Conservation (phyloP, 208 protist species). For the Crithidia thermophila region DNA sequence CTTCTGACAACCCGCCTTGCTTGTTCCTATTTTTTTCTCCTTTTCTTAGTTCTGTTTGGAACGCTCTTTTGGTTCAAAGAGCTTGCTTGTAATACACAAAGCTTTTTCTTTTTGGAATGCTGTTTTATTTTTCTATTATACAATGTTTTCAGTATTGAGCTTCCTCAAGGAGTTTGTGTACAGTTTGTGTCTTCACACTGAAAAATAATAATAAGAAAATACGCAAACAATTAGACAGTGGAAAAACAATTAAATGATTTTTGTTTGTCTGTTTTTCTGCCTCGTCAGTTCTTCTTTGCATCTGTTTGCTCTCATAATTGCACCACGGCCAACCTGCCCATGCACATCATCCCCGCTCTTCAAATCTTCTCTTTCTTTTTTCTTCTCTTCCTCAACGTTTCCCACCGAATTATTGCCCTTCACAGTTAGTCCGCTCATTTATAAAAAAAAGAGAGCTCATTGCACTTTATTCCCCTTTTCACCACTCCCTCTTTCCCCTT, state of each 20-base stretch:
- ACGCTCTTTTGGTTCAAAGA: background rate
- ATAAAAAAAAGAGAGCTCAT: background rate
- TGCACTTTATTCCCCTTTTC: background rate
- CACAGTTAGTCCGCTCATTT: background rate
- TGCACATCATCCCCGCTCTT: no score
- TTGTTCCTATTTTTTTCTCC: background rate
- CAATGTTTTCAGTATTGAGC: no score
- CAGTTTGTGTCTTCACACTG: no score
- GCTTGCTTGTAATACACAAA: background rate
- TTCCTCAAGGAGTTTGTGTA: no score
- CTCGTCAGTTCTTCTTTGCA: no score
- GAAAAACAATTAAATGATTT: no score
- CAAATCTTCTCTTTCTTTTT: constrained; percentile 12
- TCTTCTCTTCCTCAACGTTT: constrained; percentile 3
- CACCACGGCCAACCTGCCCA: no score
- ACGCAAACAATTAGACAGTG: no score
- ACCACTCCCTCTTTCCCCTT: constrained; percentile 11
- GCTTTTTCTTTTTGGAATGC: background rate
- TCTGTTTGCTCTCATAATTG: no score
- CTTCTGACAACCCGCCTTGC: background rate
- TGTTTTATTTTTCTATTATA: background rate
- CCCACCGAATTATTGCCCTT: background rate
- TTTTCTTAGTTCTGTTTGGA: background rate
- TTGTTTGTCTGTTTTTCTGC: no score
- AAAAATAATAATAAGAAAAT: no score